Conservation (phyloP, 2,329 filamentous ascomycete species). For the Colletotrichum gloeosporioides region DNA sequence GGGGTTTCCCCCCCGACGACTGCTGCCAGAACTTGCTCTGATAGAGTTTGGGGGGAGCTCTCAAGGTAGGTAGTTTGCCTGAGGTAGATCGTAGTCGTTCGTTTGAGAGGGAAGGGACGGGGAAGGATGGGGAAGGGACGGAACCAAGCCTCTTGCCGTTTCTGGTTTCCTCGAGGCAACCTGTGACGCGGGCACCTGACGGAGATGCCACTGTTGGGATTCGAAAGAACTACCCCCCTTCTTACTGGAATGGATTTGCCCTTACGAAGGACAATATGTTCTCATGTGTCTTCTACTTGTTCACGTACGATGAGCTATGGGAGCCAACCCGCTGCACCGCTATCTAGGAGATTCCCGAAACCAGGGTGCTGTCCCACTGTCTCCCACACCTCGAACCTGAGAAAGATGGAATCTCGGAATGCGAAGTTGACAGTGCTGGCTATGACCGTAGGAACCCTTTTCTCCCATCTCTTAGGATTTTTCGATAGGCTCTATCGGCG, state of each 20-base stretch:
- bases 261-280: too few relatives aligned
- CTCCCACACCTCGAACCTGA: not conserved
- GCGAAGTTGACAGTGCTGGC: not conserved
- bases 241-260: too few relatives aligned
- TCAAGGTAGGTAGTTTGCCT: not conserved
- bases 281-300: too few relatives aligned
- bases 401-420: not conserved
- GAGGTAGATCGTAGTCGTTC: too few relatives aligned
- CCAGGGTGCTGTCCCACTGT: too few relatives aligned
- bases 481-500: not conserved
- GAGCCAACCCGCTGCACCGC: too few relatives aligned
- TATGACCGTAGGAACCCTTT: not conserved
- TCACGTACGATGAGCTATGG: too few relatives aligned
- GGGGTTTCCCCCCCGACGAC: not conserved
- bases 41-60: not conserved
- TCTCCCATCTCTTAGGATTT: not conserved
- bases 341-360: too few relatives aligned
- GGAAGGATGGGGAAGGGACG: not conserved
- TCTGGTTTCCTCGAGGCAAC: rapidly evolving
- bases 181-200: too few relatives aligned
- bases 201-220: too few relatives aligned
- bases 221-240: too few relatives aligned
- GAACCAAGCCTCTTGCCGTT: not conserved
- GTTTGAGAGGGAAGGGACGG: not conserved
- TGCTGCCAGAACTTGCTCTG: not conserved